Percentiles rank a stretch among this genome's conserved stretches.
Conservation (phyloP, 768 basidiomycete genomes). For the Boletus bicolor region DNA sequence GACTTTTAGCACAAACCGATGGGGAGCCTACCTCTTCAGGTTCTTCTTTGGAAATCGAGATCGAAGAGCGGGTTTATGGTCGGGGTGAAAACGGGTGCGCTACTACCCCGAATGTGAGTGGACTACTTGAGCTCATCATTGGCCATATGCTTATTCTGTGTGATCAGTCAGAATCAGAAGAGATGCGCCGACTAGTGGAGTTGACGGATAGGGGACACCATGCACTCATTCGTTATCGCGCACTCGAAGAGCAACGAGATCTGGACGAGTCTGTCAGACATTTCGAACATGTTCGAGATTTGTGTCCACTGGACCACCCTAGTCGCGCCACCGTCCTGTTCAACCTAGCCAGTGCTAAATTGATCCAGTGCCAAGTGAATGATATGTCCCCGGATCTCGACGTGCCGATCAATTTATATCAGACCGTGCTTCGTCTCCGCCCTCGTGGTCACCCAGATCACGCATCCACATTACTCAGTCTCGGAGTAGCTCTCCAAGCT, state of each 20-base stretch:
- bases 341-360: too few relatives aligned
- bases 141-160: background rate
- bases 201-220: background rate
- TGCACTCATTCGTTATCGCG: background rate
- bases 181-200: background rate
- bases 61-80: background rate
- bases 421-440: too few relatives aligned
- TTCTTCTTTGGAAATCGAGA: background rate
- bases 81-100: background rate
- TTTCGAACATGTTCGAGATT: background rate
- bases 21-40: background rate
- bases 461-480: too few relatives aligned
- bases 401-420: too few relatives aligned
- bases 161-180: background rate
- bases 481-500: too few relatives aligned
- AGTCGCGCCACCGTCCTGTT: too few relatives aligned
- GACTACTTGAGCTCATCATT: background rate
- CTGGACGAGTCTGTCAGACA: background rate
- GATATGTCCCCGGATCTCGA: too few relatives aligned
- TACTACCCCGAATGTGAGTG: background rate
- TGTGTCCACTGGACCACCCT: background rate
- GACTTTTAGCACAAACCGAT: background rate
- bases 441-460: too few relatives aligned
- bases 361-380: too few relatives aligned
- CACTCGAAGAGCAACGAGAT: background rate